These are phyloP conservation scores for Alternaria tenuissima DNA, from an alignment of 2,329 filamentous ascomycete genomes.

Conservation along the genomic window DNA sequence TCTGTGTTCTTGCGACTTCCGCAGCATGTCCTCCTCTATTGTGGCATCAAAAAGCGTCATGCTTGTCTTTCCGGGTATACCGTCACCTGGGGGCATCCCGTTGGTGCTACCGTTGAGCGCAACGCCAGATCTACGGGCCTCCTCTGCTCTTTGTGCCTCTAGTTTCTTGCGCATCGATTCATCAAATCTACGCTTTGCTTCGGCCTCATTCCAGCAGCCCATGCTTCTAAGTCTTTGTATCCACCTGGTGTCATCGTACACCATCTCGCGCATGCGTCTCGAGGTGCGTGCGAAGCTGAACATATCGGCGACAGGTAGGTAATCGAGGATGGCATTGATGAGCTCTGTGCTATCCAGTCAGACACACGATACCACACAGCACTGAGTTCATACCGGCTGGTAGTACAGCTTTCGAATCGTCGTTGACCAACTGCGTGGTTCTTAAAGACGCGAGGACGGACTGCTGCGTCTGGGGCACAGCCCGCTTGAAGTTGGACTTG, in stretches of 20 bases:
- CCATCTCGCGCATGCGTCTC: conserved; percentile 92
- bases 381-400: conserved; percentile 71
- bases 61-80: conserved; percentile 51
- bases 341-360: conserved; percentile 68
- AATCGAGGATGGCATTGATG: conserved; percentile 85
- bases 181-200: conserved; percentile 83
- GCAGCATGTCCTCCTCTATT: conserved; percentile 69
- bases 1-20: conserved; percentile 48
- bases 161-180: conserved; percentile 66
- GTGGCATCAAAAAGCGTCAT: conserved; percentile 79
- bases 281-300: conserved; percentile 86
- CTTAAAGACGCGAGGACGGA: conserved; percentile 78
- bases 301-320: conserved; percentile 84
- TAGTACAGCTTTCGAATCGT: conserved; percentile 77
- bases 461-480: conserved; percentile 35
- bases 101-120: conserved; percentile 45
- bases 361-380: neutral
- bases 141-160: conserved; percentile 63
- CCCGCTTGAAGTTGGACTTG: conserved; percentile 62
- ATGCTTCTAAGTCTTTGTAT: conserved; percentile 84
- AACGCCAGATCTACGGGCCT: conserved; percentile 48
- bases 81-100: conserved; percentile 47
- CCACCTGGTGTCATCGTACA: conserved; percentile 97
- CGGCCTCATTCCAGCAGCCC: conserved; percentile 89
- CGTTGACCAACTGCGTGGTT: conserved; percentile 80